Conservation (phyloP, 768 basidiomycete species). For the Tricholoma flavovirens region DNA sequence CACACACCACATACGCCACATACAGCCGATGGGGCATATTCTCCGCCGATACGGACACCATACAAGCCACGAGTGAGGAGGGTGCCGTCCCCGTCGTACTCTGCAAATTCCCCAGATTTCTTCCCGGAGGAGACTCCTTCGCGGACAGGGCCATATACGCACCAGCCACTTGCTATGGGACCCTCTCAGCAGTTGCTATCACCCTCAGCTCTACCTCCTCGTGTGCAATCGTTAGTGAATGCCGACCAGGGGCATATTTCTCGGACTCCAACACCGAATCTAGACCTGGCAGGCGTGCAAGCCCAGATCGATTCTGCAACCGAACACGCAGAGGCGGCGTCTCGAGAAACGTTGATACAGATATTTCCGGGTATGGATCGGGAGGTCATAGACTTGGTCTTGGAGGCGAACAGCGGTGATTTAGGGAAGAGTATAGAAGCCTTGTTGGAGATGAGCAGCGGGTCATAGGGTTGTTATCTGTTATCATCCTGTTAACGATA, state of each 20-base stretch:
- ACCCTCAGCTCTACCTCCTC: slow-evolving; percentile 36
- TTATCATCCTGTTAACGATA: neutral
- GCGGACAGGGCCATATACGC: slow-evolving; percentile 38
- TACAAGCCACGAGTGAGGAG: slow-evolving; percentile 70
- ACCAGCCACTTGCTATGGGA: slow-evolving; percentile 44
- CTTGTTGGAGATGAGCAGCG: slow-evolving; percentile 67
- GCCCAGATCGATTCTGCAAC: slow-evolving; percentile 76
- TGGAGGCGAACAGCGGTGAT: slow-evolving; percentile 87
- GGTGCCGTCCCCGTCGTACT: slow-evolving; percentile 37
- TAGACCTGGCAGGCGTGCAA: slow-evolving; percentile 67
- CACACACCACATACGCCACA: slow-evolving; percentile 29
- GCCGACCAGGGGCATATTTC: slow-evolving; percentile 43
- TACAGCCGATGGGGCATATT: slow-evolving; percentile 32
- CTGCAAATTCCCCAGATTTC: slow-evolving; percentile 25
- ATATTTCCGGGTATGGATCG: slow-evolving; percentile 83
- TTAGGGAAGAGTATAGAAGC: slow-evolving; percentile 86
- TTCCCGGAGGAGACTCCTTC: slow-evolving; percentile 48
- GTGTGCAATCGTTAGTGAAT: slow-evolving; percentile 34
- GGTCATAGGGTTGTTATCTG: slow-evolving; percentile 18
- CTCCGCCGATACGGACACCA: slow-evolving; percentile 51
- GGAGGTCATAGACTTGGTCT: slow-evolving; percentile 83
- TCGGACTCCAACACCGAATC: slow-evolving; percentile 61
- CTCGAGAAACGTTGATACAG: slow-evolving; percentile 72
- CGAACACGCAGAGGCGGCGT: slow-evolving; percentile 63
- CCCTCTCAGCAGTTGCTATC: slow-evolving; percentile 37